A percentile compares a stretch with the other conserved stretches of the same genome.
phyloP scores from a whole-genome alignment of 257 asterid genomes.

The Solanum etuberosum region DNA sequence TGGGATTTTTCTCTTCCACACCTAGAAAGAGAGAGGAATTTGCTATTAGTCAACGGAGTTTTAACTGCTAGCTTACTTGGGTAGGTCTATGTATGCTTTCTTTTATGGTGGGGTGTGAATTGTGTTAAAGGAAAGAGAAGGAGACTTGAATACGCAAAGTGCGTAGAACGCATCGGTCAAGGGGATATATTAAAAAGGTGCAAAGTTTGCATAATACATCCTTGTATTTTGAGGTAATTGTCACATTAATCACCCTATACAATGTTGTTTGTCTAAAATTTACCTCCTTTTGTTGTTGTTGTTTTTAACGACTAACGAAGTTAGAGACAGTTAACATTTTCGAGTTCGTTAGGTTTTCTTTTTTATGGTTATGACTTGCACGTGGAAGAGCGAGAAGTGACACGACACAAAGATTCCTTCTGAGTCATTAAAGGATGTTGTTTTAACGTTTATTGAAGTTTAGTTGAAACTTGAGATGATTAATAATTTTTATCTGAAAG shows the following conservation, averaged over 20 bases:
- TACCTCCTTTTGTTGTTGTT: neutral
- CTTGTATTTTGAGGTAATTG: neutral
- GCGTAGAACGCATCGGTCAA: conserved; percentile 13
- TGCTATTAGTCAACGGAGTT: conserved; percentile 39
- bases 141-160: conserved; percentile 51
- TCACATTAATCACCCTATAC: too few species aligned
- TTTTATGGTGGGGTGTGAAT: neutral
- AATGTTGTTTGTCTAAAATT: neutral
- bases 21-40: neutral
- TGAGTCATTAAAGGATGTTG: neutral
- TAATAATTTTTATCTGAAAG: neutral
- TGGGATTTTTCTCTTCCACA: neutral
- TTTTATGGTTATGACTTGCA: neutral
- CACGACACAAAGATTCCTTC: neutral
- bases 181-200: neutral
- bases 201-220: neutral
- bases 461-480: neutral
- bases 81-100: neutral
- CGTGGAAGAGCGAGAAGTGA: neutral
- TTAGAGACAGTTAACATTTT: neutral
- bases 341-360: neutral
- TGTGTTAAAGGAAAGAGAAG: conserved; percentile 10
- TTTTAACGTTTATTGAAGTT: neutral
- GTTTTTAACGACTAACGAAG: neutral
- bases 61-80: conserved; percentile 12